Conservation (phyloP, 345 rosid species). For the Crucihimalaya himalaica region DNA sequence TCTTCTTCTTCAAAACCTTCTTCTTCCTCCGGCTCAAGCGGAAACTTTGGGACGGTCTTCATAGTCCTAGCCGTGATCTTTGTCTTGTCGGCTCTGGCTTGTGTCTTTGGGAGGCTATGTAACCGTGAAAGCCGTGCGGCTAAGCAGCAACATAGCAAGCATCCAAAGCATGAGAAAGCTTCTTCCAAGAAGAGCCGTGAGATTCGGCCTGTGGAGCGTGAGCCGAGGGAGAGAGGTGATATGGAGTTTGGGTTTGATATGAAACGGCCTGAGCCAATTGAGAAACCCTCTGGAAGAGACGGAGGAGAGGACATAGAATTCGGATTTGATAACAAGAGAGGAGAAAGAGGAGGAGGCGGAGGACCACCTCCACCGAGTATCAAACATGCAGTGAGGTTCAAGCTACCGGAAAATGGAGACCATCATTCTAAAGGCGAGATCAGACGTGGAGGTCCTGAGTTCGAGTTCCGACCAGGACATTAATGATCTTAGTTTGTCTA, state of each 20-base stretch:
- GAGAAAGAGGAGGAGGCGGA: constrained; percentile 22
- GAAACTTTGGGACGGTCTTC: constrained; percentile 71
- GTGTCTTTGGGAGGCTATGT: constrained; percentile 49
- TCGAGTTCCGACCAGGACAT: constrained; percentile 40
- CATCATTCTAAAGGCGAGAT: constrained; percentile 20
- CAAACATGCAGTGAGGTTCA: constrained; percentile 44
- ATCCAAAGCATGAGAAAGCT: constrained; percentile 27
- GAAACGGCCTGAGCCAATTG: constrained; percentile 26
- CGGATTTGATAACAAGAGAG: constrained; percentile 42
- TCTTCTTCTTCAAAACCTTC: constrained; percentile 33
- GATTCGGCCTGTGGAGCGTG: constrained; percentile 41
- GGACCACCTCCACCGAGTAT: constrained; percentile 28
- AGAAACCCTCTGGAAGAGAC: constrained; percentile 19
- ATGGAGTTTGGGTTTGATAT: constrained; percentile 39
- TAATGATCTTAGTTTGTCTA: constrained; percentile 2
- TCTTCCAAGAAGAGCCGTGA: constrained; percentile 38
- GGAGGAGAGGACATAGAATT: constrained; percentile 32
- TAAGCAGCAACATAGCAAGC: constrained; percentile 33
- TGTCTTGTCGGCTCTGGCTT: constrained; percentile 48
- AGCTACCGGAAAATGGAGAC: constrained; percentile 42
- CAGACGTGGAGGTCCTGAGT: constrained; percentile 34
- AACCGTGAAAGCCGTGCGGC: constrained; percentile 32
- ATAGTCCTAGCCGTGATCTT: constrained; percentile 49
- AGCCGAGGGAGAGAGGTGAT: constrained; percentile 43
- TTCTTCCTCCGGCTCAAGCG: constrained; percentile 50